Conservation (phyloP, 169 alveolate species). For the Plasmodium adleri region DNA sequence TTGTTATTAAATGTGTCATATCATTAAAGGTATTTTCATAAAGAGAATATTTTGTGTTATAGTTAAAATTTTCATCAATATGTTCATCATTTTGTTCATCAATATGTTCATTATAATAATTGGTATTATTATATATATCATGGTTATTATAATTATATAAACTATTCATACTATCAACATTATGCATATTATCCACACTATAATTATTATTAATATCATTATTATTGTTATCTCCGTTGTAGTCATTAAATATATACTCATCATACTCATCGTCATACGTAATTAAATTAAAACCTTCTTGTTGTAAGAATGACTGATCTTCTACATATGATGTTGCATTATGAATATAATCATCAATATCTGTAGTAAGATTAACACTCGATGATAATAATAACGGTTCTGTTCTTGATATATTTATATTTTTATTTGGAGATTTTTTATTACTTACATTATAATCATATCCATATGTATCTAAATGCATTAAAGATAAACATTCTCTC, state of each 20-base stretch:
- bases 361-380: no score
- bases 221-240: not conserved
- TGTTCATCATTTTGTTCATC: no score
- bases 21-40: no score
- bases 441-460: not conserved
- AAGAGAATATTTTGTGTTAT: no score
- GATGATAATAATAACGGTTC: not conserved
- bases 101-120: no score
- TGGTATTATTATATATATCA: no score
- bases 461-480: constrained; percentile 5
- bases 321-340: no score
- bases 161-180: no score
- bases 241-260: not conserved
- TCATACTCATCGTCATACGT: constrained; percentile 8
- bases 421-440: not conserved
- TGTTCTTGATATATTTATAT: not conserved
- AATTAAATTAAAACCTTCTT: not conserved
- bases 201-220: not conserved
- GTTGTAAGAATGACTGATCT: no score
- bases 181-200: not conserved
- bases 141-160: no score
- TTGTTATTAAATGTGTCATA: not conserved
- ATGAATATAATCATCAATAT: no score
- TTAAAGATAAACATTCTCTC: constrained; percentile 61
- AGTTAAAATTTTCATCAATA: no score